A percentile compares a stretch with the other conserved stretches of the same genome.
Conservation (phyloP, 192 early-diverging fungal species). For the Podochytrium sp. region DNA sequence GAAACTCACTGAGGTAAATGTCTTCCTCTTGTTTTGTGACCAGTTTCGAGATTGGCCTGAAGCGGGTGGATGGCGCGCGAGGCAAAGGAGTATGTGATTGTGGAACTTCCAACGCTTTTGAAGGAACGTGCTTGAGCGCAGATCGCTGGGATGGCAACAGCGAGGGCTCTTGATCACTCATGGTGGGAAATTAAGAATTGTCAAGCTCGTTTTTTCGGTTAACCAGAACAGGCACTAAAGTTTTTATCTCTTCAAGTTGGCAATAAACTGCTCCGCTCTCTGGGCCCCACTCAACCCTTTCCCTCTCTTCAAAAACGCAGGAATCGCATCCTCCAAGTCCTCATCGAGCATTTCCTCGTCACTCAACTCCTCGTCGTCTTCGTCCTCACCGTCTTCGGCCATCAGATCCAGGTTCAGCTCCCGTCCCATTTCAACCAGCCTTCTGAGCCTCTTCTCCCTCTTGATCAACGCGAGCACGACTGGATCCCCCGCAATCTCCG, state of each 20-base stretch:
- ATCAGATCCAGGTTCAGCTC: constrained; percentile 24
- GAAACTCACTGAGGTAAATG: no score
- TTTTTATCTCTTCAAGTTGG: constrained; percentile 8
- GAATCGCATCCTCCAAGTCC: not conserved
- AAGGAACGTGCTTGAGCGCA: no score
- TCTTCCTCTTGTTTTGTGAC: no score
- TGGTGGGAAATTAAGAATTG: no score
- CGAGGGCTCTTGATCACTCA: no score
- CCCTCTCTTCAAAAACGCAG: not conserved
- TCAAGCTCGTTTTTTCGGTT: no score
- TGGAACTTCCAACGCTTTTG: no score
- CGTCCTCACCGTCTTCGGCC: constrained; percentile 22
- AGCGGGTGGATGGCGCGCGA: no score
- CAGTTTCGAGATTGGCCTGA: no score
- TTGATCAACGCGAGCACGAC: not conserved
- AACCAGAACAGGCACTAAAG: no score
- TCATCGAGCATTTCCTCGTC: not conserved
- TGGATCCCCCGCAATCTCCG: not conserved
- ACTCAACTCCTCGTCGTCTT: not conserved
- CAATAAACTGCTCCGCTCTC: constrained; percentile 24
- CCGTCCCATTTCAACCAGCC: constrained; percentile 17
- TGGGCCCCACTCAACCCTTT: constrained; percentile 3
- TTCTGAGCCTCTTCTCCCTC: constrained; percentile 23
- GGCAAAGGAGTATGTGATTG: no score
- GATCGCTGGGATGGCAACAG: no score